Base-by-base conservation (phyloP, 805 yeast genomes). In the Brettanomyces sp. region DNA sequence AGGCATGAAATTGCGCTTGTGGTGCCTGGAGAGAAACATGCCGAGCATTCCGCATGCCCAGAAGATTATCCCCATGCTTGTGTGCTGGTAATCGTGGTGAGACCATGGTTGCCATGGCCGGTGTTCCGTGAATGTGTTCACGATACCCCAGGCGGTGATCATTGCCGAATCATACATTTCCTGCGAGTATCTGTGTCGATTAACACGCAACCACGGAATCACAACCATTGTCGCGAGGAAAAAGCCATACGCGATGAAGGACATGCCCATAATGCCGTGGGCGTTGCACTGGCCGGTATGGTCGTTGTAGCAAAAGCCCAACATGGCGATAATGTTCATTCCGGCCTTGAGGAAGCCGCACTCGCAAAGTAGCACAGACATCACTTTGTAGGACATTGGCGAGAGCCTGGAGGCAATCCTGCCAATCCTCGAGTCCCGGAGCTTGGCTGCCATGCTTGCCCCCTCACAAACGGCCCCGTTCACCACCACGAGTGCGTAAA, bases 271-370 rank as follows among this genome's bases (percentile, higher is more conserved):
- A 49, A 91, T 86, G 4, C 96, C 97, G 62, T 91, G 98, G 0
- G 98, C 98, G 37, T 89, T 76, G 63, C 98, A 91, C 65, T 91
- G 98, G 23, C 98, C 98, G 0, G 95, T 80, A 56, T 86, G 93
- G 34, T 63, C 71, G 4, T 75, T 85, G 54, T 87, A 80, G 65
- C 98, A 91, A 63, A 89, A 91, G 2, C 96, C 96, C 52, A 87
- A 77, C 51, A 89, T 59, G 1, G 95, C 84, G 40, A 86, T 82
- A 5, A 91, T 87, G 0, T 95, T 91, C 66, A 91, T 66, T 44
- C 89, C 80, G 32, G 77, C 74, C 52, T 86, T 80, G 8, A 89
- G 82, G 85, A 95, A 87, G 7, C 95, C 93, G 6, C 78, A 69
- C 11, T 80, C 47, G 0, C 72, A 74, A 4, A 68, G 55, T 18